Evolutionary conservation across 805 yeast genomes (phyloP), one percentile per base, ranked within the genome.

Genomic region (Candida saitoana): DNA sequence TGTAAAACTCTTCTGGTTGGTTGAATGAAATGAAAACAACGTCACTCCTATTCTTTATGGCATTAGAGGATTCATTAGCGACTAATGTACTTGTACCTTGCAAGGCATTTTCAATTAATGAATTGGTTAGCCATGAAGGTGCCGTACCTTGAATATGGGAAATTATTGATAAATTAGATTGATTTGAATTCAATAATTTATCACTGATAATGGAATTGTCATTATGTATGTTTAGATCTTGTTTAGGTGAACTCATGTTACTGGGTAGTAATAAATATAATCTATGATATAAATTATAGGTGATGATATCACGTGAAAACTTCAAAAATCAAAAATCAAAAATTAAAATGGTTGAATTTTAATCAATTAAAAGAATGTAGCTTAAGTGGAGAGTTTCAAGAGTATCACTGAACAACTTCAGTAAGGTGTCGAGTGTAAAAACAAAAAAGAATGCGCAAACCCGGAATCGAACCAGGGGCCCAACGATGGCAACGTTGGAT

Each of bases 81-180:
- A 63, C 74, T 69, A 50, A 69, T 32, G 41, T 67, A 50, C 63
- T 70, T 37, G 79, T 71, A 3, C 80, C 84, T 14, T 61, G 51
- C 12, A 78, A 47, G 18, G 69, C 60, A 27, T 69, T 71, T 50
- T 83, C 87, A 6, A 81, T 60, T 17, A 84, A 55, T 2, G 80
- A 71, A 41, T 71, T 71, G 3, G 74, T 52, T 30, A 84, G 63
- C 91, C 91, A 84, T 4, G 77, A 57, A 2, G 90, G 80, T 19
- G 77, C 71, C 0, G 85, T 81, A 0, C 84, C 80, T 41, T 60
- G 68, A 3, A 50, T 49, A 41, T 67, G 63, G 1, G 71, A 51
- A 5, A 69, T 54, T 3, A 63, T 43, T 3, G 65, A 55, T 16
- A 64, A 47, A 12, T 43, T 41, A 3, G 57, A 45, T 5, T 31